phyloP scores from a whole-genome alignment of 139 green algal genomes.

The Pedinophyceae sp. region DNA sequence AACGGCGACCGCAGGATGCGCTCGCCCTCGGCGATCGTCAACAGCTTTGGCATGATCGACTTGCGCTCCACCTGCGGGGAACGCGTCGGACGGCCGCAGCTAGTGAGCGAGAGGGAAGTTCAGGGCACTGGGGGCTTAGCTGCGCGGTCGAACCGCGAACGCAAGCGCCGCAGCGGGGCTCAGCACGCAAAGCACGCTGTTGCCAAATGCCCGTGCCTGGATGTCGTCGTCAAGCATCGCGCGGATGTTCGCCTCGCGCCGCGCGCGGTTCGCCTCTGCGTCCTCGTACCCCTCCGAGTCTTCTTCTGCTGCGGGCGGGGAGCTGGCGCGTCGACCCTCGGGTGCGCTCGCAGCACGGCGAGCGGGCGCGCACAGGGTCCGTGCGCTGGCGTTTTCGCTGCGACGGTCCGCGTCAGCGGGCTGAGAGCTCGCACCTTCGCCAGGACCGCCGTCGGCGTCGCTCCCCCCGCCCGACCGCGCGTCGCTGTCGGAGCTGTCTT shows the following conservation, averaged over 20 bases:
- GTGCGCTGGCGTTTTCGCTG: too few relatives aligned
- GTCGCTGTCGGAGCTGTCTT: too few relatives aligned
- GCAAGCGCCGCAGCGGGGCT: neutral
- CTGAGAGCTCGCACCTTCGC: too few relatives aligned
- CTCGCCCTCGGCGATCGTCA: conserved; percentile 35
- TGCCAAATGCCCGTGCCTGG: too few relatives aligned
- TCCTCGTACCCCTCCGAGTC: too few relatives aligned
- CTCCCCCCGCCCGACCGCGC: too few relatives aligned
- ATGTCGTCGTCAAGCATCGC: conserved; percentile 34
- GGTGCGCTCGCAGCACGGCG: too few relatives aligned
- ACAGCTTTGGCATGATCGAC: conserved; percentile 41
- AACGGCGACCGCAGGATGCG: conserved; percentile 38
- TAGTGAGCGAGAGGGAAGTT: neutral
- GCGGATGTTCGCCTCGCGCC: conserved; percentile 33
- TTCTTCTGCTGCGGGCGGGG: too few relatives aligned
- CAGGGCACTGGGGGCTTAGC: neutral
- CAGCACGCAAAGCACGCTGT: conserved; percentile 13
- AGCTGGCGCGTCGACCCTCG: too few relatives aligned
- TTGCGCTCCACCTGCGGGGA: conserved; percentile 32
- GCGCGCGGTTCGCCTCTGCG: neutral
- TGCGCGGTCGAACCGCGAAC: conserved; percentile 2
- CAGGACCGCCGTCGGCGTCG: too few relatives aligned
- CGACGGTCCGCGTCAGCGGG: too few relatives aligned
- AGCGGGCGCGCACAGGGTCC: too few relatives aligned
- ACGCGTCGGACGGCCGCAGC: conserved; percentile 5